Evolutionary conservation across 768 basidiomycete genomes (phyloP).

Genomic region (Hygrophoropsis aurantiaca): DNA sequence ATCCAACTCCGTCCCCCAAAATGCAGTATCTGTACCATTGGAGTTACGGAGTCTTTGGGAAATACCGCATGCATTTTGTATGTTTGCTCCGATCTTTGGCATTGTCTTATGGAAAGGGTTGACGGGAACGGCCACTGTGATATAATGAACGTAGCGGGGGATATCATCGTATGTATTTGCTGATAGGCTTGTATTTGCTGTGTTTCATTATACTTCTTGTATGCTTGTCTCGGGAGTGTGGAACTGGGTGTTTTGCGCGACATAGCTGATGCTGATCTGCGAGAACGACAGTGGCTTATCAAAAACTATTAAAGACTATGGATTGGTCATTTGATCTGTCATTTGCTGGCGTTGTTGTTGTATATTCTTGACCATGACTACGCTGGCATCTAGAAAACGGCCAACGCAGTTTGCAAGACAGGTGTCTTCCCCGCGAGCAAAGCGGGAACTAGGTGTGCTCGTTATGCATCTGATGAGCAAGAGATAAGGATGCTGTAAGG

Average conservation of each 20-base stretch:
- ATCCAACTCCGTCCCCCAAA: slow-evolving; percentile 35
- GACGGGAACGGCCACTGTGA: slow-evolving; percentile 9
- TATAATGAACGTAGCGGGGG: no score
- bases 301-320: background rate
- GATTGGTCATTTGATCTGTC: no score
- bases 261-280: background rate
- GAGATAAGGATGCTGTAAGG: slow-evolving; percentile 11
- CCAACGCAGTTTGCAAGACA: slow-evolving; percentile 92
- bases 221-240: background rate
- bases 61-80: slow-evolving; percentile 66
- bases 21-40: slow-evolving; percentile 56
- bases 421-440: slow-evolving; percentile 75
- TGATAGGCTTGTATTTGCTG: slow-evolving; percentile 11
- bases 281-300: background rate
- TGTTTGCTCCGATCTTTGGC: slow-evolving; percentile 59
- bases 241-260: background rate
- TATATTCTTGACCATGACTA: slow-evolving; percentile 76
- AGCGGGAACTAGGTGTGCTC: slow-evolving; percentile 71
- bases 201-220: slow-evolving; percentile 7
- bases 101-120: slow-evolving; percentile 50
- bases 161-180: slow-evolving; percentile 10
- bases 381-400: slow-evolving; percentile 83
- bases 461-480: slow-evolving; percentile 66
- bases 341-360: slow-evolving; percentile 48
- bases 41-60: slow-evolving; percentile 54